Evolutionary conservation across 2,329 filamentous ascomycete genomes (phyloP), one percentile per base, ranked within the genome.

Genomic region (Nigrospora osmanthi): DNA sequence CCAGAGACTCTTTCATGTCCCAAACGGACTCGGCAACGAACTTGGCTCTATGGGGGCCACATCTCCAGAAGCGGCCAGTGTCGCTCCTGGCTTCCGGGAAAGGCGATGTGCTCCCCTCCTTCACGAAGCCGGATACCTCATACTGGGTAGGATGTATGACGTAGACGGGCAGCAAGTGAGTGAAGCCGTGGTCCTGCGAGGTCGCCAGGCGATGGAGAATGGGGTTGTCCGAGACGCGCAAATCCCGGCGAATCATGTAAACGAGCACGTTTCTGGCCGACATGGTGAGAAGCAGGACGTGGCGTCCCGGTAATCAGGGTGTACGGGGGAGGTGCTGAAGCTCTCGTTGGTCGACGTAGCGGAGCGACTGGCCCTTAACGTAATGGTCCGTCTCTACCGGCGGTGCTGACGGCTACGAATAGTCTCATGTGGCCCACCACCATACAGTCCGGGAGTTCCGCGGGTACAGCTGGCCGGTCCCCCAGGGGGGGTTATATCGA

Each of bases 191-290:
- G 17, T 72, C 63, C 15, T 64, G 62, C 59, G 47, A 62, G 51
- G 67, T 78, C 47, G 67, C 67, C 41, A 76, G 68, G 54, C 64
- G 73, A 57, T 87, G 72, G 16, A 91, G 73, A 36, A 89, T 72
- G 0, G 85, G 85, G 56, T 90, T 90, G 63, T 91, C 87, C 28
- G 77, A 71, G 23, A 86, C 70, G 48, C 87, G 82, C 16, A 89
- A 70, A 59, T 91, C 87, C 52, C 82, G 79, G 38, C 86, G 79
- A 33, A 90, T 63, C 17, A 90, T 61, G 57, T 89, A 89, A 45
- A 91, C 70, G 42, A 89, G 67, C 19, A 87, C 70, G 31, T 74
- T 78, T 11, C 56, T 60, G 19, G 50, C 51, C 41, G 55, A 46
- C 62, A 64, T 66, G 36, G 19, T 40, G 17, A 35, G 10, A 28